phyloP scores from a whole-genome alignment of 345 rosid species.

The Sisymbrium altissimum region DNA sequence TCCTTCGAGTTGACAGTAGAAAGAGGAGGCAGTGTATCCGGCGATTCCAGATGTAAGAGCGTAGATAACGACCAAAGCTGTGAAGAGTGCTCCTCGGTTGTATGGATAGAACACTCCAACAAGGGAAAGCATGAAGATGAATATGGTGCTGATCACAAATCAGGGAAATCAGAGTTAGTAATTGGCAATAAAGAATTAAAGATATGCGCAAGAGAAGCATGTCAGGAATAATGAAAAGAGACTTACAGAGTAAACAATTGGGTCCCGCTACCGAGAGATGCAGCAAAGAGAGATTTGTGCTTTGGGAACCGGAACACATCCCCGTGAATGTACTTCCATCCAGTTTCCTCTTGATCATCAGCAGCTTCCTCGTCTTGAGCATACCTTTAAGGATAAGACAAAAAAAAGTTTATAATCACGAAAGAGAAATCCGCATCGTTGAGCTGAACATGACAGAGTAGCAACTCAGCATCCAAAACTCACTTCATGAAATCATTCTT shows the following conservation, averaged over 20 bases:
- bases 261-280: conserved; percentile 75
- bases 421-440: not conserved
- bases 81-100: conserved; percentile 88
- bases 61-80: conserved; percentile 81
- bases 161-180: not conserved
- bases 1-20: conserved; percentile 93
- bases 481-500: conserved; percentile 92
- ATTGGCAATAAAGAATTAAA: not conserved
- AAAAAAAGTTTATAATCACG: not conserved
- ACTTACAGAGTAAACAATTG: conserved; percentile 82
- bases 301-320: conserved; percentile 84
- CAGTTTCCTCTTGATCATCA: conserved; percentile 85
- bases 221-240: not conserved
- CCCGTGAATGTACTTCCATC: conserved; percentile 88
- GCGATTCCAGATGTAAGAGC: conserved; percentile 93
- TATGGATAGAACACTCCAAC: conserved; percentile 95
- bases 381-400: conserved; percentile 40
- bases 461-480: conserved; percentile 22
- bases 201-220: not conserved
- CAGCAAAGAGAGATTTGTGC: conserved; percentile 67
- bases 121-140: conserved; percentile 76
- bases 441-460: not conserved
- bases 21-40: conserved; percentile 76
- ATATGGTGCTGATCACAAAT: conserved; percentile 49
- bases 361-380: conserved; percentile 88